Conservation (phyloP, 1,284 basidiomycete species). For the Entoloma clypeatum region DNA sequence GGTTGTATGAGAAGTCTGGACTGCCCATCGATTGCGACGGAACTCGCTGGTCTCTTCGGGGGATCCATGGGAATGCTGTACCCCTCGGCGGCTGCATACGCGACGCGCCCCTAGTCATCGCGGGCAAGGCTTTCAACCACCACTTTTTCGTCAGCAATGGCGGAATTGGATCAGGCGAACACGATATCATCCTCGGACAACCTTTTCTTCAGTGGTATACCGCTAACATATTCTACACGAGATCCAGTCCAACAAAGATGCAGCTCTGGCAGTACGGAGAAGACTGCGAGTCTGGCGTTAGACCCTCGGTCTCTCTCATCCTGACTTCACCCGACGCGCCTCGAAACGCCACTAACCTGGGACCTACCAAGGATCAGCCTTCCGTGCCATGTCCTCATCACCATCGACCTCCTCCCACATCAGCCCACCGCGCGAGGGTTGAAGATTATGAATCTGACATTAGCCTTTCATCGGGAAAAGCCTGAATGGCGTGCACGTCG, state of each 20-base stretch:
- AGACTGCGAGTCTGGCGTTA: background rate
- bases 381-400: too few species aligned
- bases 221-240: conserved; percentile 19
- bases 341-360: too few species aligned
- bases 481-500: conserved; percentile 10
- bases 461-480: conserved; percentile 11
- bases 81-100: conserved; percentile 20
- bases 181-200: conserved; percentile 28
- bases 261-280: background rate
- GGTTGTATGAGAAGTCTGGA: conserved; percentile 2
- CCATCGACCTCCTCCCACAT: too few species aligned
- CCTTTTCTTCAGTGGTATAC: conserved; percentile 28
- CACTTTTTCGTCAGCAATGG: conserved; percentile 25
- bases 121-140: conserved; percentile 25
- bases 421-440: too few species aligned
- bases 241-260: conserved; percentile 13
- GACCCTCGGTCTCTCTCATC: background rate
- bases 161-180: conserved; percentile 6
- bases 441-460: conserved; percentile 10
- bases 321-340: background rate
- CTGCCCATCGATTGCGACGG: conserved; percentile 25
- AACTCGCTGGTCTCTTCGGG: conserved; percentile 26
- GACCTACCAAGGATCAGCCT: too few species aligned
- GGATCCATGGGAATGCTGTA: conserved; percentile 23
- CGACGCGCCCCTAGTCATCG: conserved; percentile 21